Evolutionary conservation across 164 flowering plant species (phyloP).

Genomic region (Aristolochia contorta): DNA sequence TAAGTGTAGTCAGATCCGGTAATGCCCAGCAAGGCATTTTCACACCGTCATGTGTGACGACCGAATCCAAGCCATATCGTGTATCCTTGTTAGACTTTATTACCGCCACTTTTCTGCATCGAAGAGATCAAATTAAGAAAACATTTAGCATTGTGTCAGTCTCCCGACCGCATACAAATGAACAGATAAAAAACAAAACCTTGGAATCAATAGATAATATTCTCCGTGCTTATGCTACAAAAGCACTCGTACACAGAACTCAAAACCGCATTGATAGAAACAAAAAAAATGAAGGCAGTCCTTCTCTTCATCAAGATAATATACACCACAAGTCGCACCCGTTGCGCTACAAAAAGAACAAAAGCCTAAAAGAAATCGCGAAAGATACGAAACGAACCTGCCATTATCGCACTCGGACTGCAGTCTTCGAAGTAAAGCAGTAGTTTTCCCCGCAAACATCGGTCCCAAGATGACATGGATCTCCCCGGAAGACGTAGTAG

Average conservation of each 20-base stretch:
- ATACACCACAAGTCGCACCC: neutral
- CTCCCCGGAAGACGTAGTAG: conserved; percentile 43
- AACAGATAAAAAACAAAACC: too few species aligned
- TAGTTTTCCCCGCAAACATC: conserved; percentile 94
- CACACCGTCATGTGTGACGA: conserved; percentile 89
- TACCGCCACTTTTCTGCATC: conserved; percentile 59
- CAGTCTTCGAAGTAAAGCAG: conserved; percentile 84
- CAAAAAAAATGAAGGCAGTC: neutral
- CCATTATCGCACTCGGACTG: conserved; percentile 43
- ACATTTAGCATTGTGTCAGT: too few species aligned
- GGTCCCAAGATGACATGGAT: conserved; percentile 87
- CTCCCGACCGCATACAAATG: too few species aligned
- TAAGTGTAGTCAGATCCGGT: conserved; percentile 54
- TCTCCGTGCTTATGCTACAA: too few species aligned
- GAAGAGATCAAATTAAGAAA: too few species aligned
- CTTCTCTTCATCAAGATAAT: neutral
- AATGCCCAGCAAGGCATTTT: conserved; percentile 81
- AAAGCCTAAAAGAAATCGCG: neutral
- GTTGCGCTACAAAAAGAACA: neutral
- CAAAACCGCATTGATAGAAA: too few species aligned
- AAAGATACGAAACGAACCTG: conserved; percentile 26
- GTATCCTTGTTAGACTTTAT: conserved; percentile 85
- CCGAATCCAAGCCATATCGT: conserved; percentile 69
- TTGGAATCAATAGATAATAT: too few species aligned
- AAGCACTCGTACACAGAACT: too few species aligned